These are phyloP conservation scores for Xylariaceae sp. DNA, from an alignment of 2,329 filamentous ascomycete genomes.

Conservation along the genomic window DNA sequence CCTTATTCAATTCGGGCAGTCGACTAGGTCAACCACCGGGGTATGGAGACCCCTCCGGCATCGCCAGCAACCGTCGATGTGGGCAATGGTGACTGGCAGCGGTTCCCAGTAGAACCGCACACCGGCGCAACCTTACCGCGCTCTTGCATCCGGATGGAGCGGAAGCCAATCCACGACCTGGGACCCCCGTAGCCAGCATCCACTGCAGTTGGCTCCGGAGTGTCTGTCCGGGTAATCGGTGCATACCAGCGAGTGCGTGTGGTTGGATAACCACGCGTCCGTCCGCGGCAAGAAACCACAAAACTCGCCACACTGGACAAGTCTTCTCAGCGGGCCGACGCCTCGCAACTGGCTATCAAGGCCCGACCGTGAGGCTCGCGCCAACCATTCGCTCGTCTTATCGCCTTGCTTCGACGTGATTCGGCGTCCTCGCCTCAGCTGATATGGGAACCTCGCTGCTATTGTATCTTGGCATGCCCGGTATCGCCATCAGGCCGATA, in stretches of 20 bases:
- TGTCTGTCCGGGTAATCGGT: background rate
- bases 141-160: slow-evolving; percentile 10
- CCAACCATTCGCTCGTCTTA: background rate
- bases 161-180: slow-evolving; percentile 2
- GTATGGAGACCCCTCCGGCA: slow-evolving; percentile 11
- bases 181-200: background rate
- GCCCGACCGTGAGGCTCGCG: background rate
- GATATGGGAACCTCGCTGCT: background rate
- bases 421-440: slow-evolving; percentile 2
- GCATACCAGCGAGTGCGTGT: background rate
- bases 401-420: slow-evolving; percentile 3
- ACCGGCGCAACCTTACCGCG: slow-evolving; percentile 7
- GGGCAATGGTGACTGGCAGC: slow-evolving; percentile 18
- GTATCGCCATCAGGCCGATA: background rate
- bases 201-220: background rate
- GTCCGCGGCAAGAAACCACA: background rate
- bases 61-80: slow-evolving; percentile 16
- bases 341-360: background rate
- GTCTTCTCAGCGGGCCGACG: background rate
- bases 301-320: background rate
- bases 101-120: slow-evolving; percentile 6
- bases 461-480: background rate
- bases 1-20: slow-evolving; percentile 8
- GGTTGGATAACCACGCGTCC: background rate
- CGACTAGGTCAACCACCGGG: background rate